Evolutionary conservation across 345 rosid species (phyloP), one percentile per base, ranked within the genome.

Genomic region (Brassica incana): DNA sequence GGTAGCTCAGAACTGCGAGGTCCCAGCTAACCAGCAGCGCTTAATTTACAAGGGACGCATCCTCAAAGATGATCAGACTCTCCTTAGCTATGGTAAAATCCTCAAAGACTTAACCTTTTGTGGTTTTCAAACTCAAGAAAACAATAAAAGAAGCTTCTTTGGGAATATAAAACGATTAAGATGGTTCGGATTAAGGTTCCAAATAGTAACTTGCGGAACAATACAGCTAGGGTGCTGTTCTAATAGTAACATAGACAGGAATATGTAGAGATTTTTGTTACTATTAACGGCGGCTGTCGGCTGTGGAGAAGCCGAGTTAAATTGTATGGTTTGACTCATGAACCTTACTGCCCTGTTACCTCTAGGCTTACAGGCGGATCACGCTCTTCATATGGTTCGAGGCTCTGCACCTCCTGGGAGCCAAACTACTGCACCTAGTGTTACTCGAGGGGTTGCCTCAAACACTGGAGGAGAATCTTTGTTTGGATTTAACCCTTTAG

Each of bases 1-100:
- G 52, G 73, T 89, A 75, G 89, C 92, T 8, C 88, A 76, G 83
- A 87, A 69, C 81, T 85, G 90, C 73, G 97, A 87, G 43, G 83
- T 87, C 0, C 92, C 93, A n/a, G 87, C 93, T 18, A 85, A 90
- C 72, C 94, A 90, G 77, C 97, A 90, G 80, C 88, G 92, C 1
- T 71, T 91, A 88, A 91, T 91, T 83, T 91, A 90, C 77, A 91
- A 90, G 65, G 94, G 97, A 9, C 91, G 97, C 52, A 90, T 91
- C 69, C 83, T 91, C 78, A 91, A 91, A 78, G 94, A 91, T 69
- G 94, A 87, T 77, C 91, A 88, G 18, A 82, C 89, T 35, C 92
- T 91, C 20, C 82, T 78, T 15, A 88, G 89, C 81, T 91, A 91
- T 77, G 97, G 97, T 40, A 8, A 40, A 9, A 2, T 2, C 48